phyloP scores from a whole-genome alignment of 371 early-diverging fungal genomes.

The Dinochytrium kinnereticum region DNA sequence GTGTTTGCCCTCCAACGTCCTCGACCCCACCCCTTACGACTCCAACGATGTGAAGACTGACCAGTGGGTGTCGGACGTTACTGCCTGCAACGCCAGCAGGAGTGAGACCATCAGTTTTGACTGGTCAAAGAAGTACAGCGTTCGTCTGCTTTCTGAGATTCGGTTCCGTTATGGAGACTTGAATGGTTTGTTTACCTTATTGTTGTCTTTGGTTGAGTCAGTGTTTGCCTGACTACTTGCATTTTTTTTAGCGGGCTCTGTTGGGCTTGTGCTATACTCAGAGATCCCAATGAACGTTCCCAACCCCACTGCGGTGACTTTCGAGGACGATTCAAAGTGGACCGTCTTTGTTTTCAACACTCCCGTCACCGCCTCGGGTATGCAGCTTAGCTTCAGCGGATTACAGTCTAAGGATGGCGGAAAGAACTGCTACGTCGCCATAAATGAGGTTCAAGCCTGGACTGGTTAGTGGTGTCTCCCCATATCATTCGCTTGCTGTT shows the following conservation, averaged over 20 bases:
- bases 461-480: slow-evolving; percentile 19
- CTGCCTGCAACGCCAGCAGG: slow-evolving; percentile 11
- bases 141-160: slow-evolving; percentile 23
- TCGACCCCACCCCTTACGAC: slow-evolving; percentile 8
- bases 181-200: slow-evolving; percentile 4
- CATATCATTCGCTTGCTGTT: background rate
- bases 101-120: slow-evolving; percentile 23
- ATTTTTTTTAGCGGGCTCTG: slow-evolving; percentile 19
- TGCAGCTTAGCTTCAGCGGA: slow-evolving; percentile 17
- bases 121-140: slow-evolving; percentile 27
- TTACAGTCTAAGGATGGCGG: slow-evolving; percentile 6
- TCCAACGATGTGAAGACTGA: slow-evolving; percentile 6
- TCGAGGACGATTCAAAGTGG: slow-evolving; percentile 17
- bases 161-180: slow-evolving; percentile 27
- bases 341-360: slow-evolving; percentile 20
- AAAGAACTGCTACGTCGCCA: slow-evolving; percentile 21
- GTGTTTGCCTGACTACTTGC: background rate
- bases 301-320: slow-evolving; percentile 19
- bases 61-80: slow-evolving; percentile 29
- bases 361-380: slow-evolving; percentile 25
- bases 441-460: slow-evolving; percentile 32
- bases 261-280: slow-evolving; percentile 24
- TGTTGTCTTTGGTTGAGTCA: background rate
- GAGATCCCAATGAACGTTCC: slow-evolving; percentile 24
- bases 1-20: slow-evolving; percentile 19